Evolutionary conservation across 78 protist genomes (phyloP).

Genomic region (Dictyostelium discoideum): DNA sequence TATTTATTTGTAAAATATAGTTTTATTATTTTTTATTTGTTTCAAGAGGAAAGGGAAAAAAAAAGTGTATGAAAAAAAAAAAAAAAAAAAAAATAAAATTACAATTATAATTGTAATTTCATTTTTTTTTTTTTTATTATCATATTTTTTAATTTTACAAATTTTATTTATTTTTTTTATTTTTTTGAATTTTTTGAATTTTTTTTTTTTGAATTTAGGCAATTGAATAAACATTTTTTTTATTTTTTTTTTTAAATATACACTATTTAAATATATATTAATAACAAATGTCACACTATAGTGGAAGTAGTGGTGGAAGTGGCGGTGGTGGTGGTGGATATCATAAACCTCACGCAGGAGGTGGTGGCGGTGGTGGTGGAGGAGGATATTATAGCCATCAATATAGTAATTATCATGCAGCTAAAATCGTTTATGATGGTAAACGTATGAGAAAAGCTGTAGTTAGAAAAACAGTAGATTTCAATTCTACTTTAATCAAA

Average conservation of each 20-base stretch:
- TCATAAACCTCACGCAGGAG: slow-evolving; percentile 8
- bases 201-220: too few relatives aligned
- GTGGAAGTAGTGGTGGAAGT: neutral
- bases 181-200: too few relatives aligned
- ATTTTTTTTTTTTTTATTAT: too few relatives aligned
- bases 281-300: neutral
- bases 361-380: slow-evolving; percentile 14
- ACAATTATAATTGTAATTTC: too few relatives aligned
- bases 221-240: neutral
- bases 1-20: too few relatives aligned
- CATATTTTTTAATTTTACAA: too few relatives aligned
- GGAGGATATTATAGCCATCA: slow-evolving; percentile 37
- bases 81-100: too few relatives aligned
- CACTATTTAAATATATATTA: neutral
- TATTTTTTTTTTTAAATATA: neutral
- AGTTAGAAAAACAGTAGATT: slow-evolving; percentile 87
- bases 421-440: slow-evolving; percentile 87
- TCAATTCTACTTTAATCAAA: slow-evolving; percentile 76
- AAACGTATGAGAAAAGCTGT: slow-evolving; percentile 89
- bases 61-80: too few relatives aligned
- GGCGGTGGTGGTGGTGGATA: slow-evolving; percentile 8
- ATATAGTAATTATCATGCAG: slow-evolving; percentile 63
- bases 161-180: too few relatives aligned
- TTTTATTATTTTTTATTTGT: too few relatives aligned
- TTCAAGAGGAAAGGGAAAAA: too few relatives aligned